Evolutionary conservation across 2,329 filamentous ascomycete genomes (phyloP).

Genomic region (Pseudogymnoascus sp.): DNA sequence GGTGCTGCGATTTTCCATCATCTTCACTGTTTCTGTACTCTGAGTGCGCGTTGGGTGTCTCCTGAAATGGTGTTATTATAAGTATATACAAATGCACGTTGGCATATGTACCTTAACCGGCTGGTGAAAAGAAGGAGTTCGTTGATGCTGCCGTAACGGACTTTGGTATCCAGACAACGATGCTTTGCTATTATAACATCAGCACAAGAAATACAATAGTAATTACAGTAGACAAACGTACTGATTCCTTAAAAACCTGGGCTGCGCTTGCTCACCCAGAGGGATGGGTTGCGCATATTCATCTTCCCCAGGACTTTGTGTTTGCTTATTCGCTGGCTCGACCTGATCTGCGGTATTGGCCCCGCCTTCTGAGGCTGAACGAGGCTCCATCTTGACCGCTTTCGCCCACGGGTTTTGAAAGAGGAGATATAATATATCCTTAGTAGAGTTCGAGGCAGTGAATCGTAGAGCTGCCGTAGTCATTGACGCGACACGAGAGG

Average conservation of each 20-base stretch:
- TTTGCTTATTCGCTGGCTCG: conserved; percentile 5
- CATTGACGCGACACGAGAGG: neutral
- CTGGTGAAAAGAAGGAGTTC: conserved; percentile 51
- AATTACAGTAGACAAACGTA: neutral
- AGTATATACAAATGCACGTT: neutral
- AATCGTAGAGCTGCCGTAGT: neutral
- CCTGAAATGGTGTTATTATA: conserved; percentile 40
- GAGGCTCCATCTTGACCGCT: neutral
- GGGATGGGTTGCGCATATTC: neutral
- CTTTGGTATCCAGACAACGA: conserved; percentile 43
- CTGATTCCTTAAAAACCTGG: neutral
- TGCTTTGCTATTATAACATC: neutral
- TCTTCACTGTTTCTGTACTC: conserved; percentile 79
- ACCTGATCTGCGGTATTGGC: conserved; percentile 1
- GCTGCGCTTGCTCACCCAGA: neutral
- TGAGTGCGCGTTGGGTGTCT: conserved; percentile 84
- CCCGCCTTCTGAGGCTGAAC: conserved; percentile 8
- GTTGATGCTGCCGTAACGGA: conserved; percentile 57
- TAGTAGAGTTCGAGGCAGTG: neutral
- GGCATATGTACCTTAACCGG: conserved; percentile 49
- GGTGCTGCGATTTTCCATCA: conserved; percentile 72
- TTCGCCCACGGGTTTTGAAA: neutral
- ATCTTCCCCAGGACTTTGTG: neutral
- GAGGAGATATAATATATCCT: neutral
- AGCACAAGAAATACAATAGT: neutral